These are phyloP conservation scores for Corymbia maculata DNA, from an alignment of 345 rosid genomes.

Conservation along the genomic window DNA sequence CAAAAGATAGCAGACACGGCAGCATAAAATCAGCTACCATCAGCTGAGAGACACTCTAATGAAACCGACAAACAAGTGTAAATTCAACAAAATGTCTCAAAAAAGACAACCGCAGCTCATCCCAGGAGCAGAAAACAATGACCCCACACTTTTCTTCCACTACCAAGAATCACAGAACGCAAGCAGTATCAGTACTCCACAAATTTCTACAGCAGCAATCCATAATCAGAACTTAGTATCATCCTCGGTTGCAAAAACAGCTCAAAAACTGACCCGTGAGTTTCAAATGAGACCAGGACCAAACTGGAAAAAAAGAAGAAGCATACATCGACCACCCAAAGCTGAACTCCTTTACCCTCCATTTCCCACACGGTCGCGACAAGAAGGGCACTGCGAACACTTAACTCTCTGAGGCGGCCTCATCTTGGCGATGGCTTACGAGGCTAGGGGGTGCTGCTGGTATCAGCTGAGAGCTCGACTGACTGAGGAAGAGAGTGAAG, in stretches of 20 bases:
- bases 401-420: background rate
- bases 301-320: background rate
- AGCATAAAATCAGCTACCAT: background rate
- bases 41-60: no score
- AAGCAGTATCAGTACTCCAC: background rate
- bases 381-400: background rate
- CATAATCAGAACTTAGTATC: background rate
- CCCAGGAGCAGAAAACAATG: background rate
- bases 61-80: no score
- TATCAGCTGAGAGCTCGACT: background rate
- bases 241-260: background rate
- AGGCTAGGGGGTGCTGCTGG: background rate
- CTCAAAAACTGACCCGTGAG: background rate
- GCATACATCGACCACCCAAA: background rate
- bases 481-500: background rate
- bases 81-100: background rate
- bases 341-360: background rate
- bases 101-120: background rate
- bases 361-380: background rate
- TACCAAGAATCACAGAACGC: background rate
- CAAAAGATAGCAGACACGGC: background rate
- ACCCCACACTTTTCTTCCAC: background rate
- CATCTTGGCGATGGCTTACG: background rate
- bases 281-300: background rate
- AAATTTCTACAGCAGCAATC: background rate